Conservation (phyloP, 2,329 filamentous ascomycete species). For the Emmonsia crescens region DNA sequence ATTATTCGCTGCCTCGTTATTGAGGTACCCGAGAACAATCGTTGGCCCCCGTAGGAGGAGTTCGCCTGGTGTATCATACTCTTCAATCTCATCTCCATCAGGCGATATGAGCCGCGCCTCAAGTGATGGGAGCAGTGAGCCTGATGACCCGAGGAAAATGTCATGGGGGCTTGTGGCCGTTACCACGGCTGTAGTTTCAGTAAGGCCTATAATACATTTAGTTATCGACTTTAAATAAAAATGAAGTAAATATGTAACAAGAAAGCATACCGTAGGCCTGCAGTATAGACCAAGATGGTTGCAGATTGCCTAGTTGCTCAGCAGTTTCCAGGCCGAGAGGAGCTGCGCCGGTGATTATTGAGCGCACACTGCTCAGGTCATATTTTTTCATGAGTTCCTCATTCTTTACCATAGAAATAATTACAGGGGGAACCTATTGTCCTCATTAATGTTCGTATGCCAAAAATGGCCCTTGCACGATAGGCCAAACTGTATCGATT, state of each 20-base stretch:
- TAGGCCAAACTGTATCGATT: background rate
- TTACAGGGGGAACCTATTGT: conserved; percentile 50
- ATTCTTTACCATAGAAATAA: conserved; percentile 58
- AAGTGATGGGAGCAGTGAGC: conserved; percentile 51
- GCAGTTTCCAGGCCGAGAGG: conserved; percentile 59
- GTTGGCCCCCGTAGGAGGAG: conserved; percentile 61
- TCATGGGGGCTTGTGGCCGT: conserved; percentile 45
- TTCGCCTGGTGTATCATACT: conserved; percentile 60
- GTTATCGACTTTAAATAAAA: background rate
- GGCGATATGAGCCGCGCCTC: conserved; percentile 52
- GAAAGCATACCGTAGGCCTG: conserved; percentile 48
- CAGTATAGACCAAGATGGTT: conserved; percentile 51
- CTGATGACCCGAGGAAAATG: conserved; percentile 55
- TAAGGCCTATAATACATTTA: conserved; percentile 38
- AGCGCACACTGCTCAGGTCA: conserved; percentile 54
- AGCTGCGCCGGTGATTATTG: conserved; percentile 59
- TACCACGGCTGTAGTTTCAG: conserved; percentile 56
- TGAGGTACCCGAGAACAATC: conserved; percentile 65
- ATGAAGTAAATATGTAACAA: background rate
- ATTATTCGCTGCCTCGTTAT: conserved; percentile 63
- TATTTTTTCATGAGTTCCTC: conserved; percentile 47
- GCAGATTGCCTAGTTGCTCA: conserved; percentile 46
- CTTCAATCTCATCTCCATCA: conserved; percentile 56
- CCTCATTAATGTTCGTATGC: background rate
- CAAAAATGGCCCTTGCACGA: background rate